Base-by-base conservation (phyloP, 2,329 filamentous ascomycete genomes). In the Pezizomycotina sp. region DNA sequence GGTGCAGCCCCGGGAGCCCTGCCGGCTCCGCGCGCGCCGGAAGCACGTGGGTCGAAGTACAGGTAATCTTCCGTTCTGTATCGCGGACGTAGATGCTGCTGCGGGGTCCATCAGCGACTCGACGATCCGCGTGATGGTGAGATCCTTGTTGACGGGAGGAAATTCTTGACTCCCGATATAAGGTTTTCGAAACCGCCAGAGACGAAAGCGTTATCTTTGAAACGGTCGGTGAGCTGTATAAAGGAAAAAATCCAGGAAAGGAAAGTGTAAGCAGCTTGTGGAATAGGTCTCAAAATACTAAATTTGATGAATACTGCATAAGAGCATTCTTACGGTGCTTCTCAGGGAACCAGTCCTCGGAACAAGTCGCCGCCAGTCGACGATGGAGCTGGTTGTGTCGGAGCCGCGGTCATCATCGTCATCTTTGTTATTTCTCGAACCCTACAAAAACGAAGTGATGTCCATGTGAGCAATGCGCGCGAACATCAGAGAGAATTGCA, bases 31-130 rank as follows among this genome's bases (percentile, higher is more conserved):
- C 89, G 71, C 0, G 89, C 89, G 53, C 92, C 92, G 19, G 86
- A 80, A 46, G 79, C 91, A 34, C 86, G 73, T 1, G 89, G 89
- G 55, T 98, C 91, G 55, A 93, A 98, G 64, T 93, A 98, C 19
- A 95, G 71, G 53, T 93, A 98, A 51, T 80, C 77, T 55, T 98
- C 89, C 1, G 89, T 95, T 63, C 92, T 95, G 43, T 47, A 98
- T 89, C 16, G 89, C 89, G 16, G 78, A 86, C 4, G 81, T 86
- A 3, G 81, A 82, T 3, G 89, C 86, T 7, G 82, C 73, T 28
- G 81, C 69, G 0, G 89, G 89, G 53, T 98, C 89, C 86, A 98
- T 98, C 52, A 98, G 76, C 1, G 82, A 92, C 58, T 98, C 89
- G 25, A 89, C 86, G 54, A 98, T 93, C 60, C 95, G 95, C 38